Percentiles rank a stretch among this genome's conserved stretches.
Conservation (phyloP, 208 protist species). For the Acanthamoeba lugdunensis region DNA sequence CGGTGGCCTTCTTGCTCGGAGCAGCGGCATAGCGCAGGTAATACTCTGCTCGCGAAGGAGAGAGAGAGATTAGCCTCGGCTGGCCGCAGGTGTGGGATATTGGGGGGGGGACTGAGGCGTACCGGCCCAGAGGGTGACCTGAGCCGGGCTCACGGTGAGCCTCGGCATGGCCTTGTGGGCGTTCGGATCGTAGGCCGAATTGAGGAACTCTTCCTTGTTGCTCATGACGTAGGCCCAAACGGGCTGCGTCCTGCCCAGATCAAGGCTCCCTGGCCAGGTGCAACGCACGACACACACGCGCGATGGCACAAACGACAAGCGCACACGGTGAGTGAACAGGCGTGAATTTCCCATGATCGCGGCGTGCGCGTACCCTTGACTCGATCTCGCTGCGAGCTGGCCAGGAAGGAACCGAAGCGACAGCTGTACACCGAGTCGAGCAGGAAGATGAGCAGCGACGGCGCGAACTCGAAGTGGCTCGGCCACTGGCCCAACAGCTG, state of each 20-base stretch:
- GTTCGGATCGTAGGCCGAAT: not conserved
- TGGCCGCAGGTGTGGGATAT: not conserved
- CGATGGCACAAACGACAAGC: no score
- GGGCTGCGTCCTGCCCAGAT: not conserved
- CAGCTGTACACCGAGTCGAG: conserved; percentile 5
- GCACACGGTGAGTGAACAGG: not conserved
- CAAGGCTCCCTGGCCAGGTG: not conserved
- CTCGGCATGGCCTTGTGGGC: not conserved
- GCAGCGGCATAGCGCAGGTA: not conserved
- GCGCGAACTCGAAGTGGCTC: not conserved
- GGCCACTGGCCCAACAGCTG: conserved; percentile 3
- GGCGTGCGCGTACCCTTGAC: not conserved
- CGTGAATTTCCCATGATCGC: no score
- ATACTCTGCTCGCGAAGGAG: not conserved
- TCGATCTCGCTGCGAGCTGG: not conserved
- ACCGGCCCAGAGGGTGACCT: not conserved
- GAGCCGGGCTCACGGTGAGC: not conserved
- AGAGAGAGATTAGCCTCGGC: not conserved
- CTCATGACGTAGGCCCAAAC: conserved; percentile 7
- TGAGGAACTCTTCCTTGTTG: not conserved
- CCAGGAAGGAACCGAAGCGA: conserved; percentile 51
- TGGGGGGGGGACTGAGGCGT: not conserved
- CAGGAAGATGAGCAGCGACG: not conserved
- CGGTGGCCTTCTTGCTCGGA: not conserved
- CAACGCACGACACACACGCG: no score